Evolutionary conservation across 352 stramenopile species (phyloP), one percentile per base, ranked within the genome.

Genomic region (Pythium phragmiticola): DNA sequence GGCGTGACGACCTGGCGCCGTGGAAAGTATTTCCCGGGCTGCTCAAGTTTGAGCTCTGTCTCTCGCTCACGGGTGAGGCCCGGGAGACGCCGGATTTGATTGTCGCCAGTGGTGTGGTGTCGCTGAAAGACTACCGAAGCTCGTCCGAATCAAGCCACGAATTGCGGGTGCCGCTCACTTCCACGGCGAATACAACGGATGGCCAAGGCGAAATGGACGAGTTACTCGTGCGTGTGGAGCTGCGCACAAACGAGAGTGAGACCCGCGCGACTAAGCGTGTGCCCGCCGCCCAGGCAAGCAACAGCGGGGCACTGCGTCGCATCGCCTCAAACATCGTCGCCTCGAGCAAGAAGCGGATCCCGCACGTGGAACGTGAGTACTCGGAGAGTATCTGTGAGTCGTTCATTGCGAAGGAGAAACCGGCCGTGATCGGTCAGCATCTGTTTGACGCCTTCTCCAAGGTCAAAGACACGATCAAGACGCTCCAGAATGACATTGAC

Each of bases 371-470:
- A 41, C 77, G 84, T 26, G 80, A 60, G 8, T 79, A 89, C 30
- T 93, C 86, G 6, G 77, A 89, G 17, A 82, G 86, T 58, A 81
- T 95, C 21, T 89, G 72, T 33, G 82, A 88, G 33, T 79, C 57
- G 19, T 74, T 95, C 56, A 62, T 82, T 1, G 78, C 88, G 52
- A 92, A 92, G 42, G 84, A 93, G 48, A 79, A 88, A 37, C 73
- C 77, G 2, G 76, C 76, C 7, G 81, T 82, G 42, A 82, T 95
- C 16, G 84, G 86, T 4, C 76, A 75, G 6, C 80, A 90, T 13
- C 52, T 95, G 7, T 77, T 95, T 28, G 86, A 92, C 33, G 75
- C 86, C 30, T 87, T 93, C 37, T 90, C 80, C 70, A 95, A 95
- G 63, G 75, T 90, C 53, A 93, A 92, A 70, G 86, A 91, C 45